Evolutionary conservation across 2,329 filamentous ascomycete genomes (phyloP).

Genomic region (Pseudomassariella vexata): DNA sequence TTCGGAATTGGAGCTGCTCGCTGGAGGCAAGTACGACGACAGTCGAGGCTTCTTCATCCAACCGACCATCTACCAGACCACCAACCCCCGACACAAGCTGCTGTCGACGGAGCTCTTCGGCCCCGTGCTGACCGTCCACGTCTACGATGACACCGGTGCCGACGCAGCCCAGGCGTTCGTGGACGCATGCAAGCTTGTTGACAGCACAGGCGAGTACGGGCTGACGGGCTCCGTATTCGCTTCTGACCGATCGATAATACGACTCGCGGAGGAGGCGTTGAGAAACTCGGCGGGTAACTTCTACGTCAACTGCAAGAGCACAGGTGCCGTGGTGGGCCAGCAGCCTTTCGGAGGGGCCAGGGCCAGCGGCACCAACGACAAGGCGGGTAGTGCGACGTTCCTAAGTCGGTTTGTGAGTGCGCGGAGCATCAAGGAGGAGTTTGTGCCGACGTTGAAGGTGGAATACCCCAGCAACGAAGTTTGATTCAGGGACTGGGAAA

Average conservation of each 20-base stretch:
- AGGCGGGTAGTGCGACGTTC: conserved; percentile 61
- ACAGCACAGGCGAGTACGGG: conserved; percentile 69
- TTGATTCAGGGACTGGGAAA: too few relatives aligned
- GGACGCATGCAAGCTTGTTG: conserved; percentile 56
- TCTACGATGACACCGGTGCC: conserved; percentile 64
- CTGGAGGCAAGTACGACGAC: conserved; percentile 71
- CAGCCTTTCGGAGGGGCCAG: conserved; percentile 66
- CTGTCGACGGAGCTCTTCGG: conserved; percentile 79
- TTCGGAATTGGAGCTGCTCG: conserved; percentile 63
- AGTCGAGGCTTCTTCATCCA: conserved; percentile 78
- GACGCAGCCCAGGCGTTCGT: conserved; percentile 49
- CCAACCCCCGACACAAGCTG: conserved; percentile 67
- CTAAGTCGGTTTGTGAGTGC: conserved; percentile 61
- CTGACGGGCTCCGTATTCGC: conserved; percentile 75
- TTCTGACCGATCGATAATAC: conserved; percentile 58
- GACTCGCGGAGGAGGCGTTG: conserved; percentile 64
- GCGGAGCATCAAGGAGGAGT: conserved; percentile 72
- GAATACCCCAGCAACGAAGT: conserved; percentile 67
- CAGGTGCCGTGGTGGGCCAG: conserved; percentile 66
- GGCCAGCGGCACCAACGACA: conserved; percentile 67
- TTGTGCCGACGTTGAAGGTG: conserved; percentile 55
- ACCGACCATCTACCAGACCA: conserved; percentile 75
- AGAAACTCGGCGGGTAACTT: conserved; percentile 76
- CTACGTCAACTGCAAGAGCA: conserved; percentile 81
- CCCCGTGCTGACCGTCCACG: conserved; percentile 66